Evolutionary conservation across 352 stramenopile genomes (phyloP).

Genomic region (Pythium guiyangense): DNA sequence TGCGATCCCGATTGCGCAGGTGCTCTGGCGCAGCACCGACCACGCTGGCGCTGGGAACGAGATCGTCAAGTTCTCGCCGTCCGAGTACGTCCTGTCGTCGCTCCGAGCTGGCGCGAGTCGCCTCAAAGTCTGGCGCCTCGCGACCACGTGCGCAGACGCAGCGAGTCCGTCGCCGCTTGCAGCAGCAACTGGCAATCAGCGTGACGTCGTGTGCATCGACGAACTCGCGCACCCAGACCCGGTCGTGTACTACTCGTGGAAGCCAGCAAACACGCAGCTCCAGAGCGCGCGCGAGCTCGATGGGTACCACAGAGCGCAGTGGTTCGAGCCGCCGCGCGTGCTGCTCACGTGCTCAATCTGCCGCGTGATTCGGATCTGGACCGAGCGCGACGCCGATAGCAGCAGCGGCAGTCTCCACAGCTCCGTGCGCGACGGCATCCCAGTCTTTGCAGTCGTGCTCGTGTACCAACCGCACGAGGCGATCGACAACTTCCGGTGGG

Average conservation of each 20-base stretch:
- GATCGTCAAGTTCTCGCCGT: conserved; percentile 76
- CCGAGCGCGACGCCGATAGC: conserved; percentile 24
- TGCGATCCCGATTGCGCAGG: conserved; percentile 21
- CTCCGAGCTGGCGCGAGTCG: conserved; percentile 23
- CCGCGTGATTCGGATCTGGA: conserved; percentile 62
- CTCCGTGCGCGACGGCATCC: neutral
- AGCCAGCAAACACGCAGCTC: conserved; percentile 58
- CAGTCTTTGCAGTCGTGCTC: conserved; percentile 29
- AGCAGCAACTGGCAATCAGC: neutral
- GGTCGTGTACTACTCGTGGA: conserved; percentile 80
- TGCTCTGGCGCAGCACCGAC: conserved; percentile 19
- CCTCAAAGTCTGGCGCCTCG: conserved; percentile 63
- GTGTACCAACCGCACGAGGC: conserved; percentile 47
- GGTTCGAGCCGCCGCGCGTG: conserved; percentile 68
- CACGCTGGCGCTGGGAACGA: conserved; percentile 21
- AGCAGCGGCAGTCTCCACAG: neutral
- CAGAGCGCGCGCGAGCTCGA: conserved; percentile 49
- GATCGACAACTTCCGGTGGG: conserved; percentile 71
- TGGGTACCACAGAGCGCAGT: conserved; percentile 50
- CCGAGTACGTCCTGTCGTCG: conserved; percentile 58
- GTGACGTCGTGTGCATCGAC: conserved; percentile 27
- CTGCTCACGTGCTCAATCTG: conserved; percentile 65
- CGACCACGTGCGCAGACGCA: neutral
- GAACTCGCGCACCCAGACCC: conserved; percentile 48
- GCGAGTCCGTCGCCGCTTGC: too few species aligned